phyloP scores from a whole-genome alignment of 2,329 filamentous ascomycete species.

The Didymella exigua region DNA sequence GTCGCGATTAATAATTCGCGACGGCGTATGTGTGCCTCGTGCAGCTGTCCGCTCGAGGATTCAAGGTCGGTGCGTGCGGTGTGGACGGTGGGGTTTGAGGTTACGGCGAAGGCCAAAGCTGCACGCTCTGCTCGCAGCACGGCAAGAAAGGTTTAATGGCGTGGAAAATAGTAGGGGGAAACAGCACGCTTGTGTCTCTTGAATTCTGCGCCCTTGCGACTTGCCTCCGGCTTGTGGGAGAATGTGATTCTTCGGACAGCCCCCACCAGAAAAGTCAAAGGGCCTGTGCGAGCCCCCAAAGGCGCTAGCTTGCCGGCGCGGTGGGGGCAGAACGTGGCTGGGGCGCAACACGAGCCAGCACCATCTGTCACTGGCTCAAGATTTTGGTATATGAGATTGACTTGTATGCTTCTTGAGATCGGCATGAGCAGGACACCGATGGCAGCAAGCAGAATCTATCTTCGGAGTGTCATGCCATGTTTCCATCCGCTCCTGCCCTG shows the following conservation, averaged over 20 bases:
- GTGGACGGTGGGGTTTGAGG: constrained; percentile 24
- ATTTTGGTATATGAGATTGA: constrained; percentile 1
- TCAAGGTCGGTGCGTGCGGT: constrained; percentile 27
- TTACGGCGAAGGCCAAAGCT: constrained; percentile 18
- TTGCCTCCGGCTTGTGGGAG: constrained; percentile 34
- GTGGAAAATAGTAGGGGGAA: constrained; percentile 16
- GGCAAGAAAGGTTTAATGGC: constrained; percentile 15
- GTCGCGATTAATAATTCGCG: constrained; percentile 32
- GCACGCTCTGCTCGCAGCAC: constrained; percentile 23
- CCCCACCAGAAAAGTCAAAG: constrained; percentile 13
- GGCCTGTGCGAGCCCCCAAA: constrained; percentile 10
- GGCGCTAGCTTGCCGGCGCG: constrained; percentile 11
- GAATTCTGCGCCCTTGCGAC: constrained; percentile 33
- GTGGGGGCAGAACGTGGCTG: constrained; percentile 14
- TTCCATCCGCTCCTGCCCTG: background rate
- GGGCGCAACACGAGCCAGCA: constrained; percentile 8
- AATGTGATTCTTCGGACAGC: constrained; percentile 13
- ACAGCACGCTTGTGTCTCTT: constrained; percentile 21
- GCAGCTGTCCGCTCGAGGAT: constrained; percentile 11
- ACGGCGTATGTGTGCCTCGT: constrained; percentile 16
- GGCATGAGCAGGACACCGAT: background rate
- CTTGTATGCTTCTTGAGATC: background rate
- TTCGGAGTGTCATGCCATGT: background rate
- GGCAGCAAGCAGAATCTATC: background rate
- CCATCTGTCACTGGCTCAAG: constrained; percentile 14